Conservation (phyloP, 495 filamentous ascomycete genomes). For the Neurospora sp. region DNA sequence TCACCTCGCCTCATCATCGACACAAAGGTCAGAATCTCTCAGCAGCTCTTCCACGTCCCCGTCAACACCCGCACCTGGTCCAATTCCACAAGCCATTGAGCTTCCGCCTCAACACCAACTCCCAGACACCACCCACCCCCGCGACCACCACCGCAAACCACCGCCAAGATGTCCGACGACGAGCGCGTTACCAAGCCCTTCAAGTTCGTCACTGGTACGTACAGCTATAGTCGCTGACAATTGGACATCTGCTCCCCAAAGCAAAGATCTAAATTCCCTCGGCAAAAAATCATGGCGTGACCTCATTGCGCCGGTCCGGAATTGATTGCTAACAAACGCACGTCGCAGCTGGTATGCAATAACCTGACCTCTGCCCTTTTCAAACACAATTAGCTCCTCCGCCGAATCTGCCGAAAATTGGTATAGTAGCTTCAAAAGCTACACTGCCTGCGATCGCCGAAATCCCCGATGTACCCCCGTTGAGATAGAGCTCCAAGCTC, state of each 20-base stretch:
- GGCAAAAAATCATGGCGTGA: conserved; percentile 28
- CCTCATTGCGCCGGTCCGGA: conserved; percentile 4
- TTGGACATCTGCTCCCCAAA: background rate
- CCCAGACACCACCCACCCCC: conserved; percentile 7
- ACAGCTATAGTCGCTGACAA: background rate
- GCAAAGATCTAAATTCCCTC: conserved; percentile 19
- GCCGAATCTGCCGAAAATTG: conserved; percentile 1
- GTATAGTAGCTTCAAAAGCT: background rate
- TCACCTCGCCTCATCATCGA: conserved; percentile 10
- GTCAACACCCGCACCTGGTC: conserved; percentile 3
- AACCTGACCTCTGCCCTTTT: background rate
- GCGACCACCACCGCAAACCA: conserved; percentile 12
- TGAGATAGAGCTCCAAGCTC: background rate
- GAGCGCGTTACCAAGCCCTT: conserved; percentile 97
- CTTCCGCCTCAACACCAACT: conserved; percentile 6
- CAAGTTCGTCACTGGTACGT: conserved; percentile 99
- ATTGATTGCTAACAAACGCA: conserved; percentile 13
- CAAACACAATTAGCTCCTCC: background rate
- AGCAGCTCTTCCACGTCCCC: background rate
- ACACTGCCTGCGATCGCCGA: background rate
- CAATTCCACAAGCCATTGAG: conserved; percentile 10
- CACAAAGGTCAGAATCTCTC: background rate
- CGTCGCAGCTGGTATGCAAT: conserved; percentile 37
- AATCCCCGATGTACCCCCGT: background rate
- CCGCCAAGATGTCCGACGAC: conserved; percentile 71